Percentiles rank a stretch among this genome's conserved stretches.
Evolutionary conservation across 2,329 filamentous ascomycete genomes (phyloP).

Genomic region (Cadophora sp.): DNA sequence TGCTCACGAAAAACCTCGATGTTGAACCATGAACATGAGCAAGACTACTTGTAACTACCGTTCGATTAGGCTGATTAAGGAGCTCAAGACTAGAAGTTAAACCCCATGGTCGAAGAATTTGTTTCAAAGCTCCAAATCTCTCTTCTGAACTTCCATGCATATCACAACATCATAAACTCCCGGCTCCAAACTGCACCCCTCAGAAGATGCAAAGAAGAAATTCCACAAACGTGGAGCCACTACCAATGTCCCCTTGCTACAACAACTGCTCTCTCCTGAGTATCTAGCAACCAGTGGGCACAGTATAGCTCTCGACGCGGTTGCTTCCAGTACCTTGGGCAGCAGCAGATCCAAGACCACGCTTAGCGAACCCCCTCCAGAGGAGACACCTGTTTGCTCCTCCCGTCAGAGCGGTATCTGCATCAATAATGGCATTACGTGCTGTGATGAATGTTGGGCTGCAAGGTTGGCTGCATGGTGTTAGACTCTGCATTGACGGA

Average conservation of each 20-base stretch:
- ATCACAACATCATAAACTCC: not conserved
- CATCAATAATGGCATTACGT: conserved; percentile 62
- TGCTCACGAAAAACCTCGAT: no score
- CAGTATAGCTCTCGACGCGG: conserved; percentile 21
- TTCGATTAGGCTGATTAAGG: no score
- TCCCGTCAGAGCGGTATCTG: conserved; percentile 57
- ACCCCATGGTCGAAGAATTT: no score
- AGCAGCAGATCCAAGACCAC: conserved; percentile 53
- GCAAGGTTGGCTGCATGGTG: conserved; percentile 55
- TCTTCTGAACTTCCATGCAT: not conserved
- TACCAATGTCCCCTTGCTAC: not conserved
- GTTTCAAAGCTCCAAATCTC: not conserved
- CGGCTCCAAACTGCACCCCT: not conserved
- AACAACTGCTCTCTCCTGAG: not conserved
- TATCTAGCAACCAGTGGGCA: conserved; percentile 10
- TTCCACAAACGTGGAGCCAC: not conserved
- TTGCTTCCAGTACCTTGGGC: conserved; percentile 14
- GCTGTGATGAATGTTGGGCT: conserved; percentile 60
- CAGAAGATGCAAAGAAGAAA: not conserved
- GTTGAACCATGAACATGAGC: no score
- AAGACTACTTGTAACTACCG: no score
- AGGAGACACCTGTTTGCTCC: conserved; percentile 58
- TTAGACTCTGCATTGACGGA: no score
- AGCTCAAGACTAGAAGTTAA: no score
- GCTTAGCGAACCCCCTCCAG: conserved; percentile 63